phyloP scores from a whole-genome alignment of 2,329 filamentous ascomycete genomes.

The Claviceps africana region DNA sequence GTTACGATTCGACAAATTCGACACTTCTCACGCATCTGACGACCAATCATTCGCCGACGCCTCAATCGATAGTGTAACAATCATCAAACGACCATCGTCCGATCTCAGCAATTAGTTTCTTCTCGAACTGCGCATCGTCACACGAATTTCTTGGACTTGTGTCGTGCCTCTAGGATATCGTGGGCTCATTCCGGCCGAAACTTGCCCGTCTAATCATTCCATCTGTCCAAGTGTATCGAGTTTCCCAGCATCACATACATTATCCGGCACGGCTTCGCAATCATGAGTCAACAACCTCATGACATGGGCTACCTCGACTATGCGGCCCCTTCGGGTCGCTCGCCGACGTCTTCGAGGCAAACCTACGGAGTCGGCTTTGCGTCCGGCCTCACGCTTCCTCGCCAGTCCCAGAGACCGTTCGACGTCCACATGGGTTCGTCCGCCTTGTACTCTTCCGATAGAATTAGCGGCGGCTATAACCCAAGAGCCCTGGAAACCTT shows the following conservation, averaged over 20 bases:
- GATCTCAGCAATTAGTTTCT: not conserved
- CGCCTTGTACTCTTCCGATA: constrained; percentile 57
- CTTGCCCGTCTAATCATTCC: not conserved
- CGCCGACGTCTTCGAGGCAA: constrained; percentile 55
- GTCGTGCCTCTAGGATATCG: not conserved
- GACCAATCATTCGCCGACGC: not conserved
- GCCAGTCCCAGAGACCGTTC: constrained; percentile 57
- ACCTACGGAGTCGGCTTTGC: constrained; percentile 40
- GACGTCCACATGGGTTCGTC: constrained; percentile 52
- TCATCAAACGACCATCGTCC: not conserved
- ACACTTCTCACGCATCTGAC: not conserved
- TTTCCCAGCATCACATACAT: constrained; percentile 9
- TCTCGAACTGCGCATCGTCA: not conserved
- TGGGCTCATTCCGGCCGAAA: not conserved
- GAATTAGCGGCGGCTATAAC: constrained; percentile 45
- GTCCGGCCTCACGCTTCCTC: constrained; percentile 28
- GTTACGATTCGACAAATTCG: not conserved
- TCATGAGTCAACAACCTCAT: constrained; percentile 35
- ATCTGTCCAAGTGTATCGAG: not conserved
- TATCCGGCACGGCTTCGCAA: constrained; percentile 9
- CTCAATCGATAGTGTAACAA: not conserved
- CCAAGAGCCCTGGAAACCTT: constrained; percentile 43
- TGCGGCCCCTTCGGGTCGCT: constrained; percentile 42
- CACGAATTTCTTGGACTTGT: not conserved
- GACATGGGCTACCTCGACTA: constrained; percentile 63